phyloP scores from a whole-genome alignment of 2,329 filamentous ascomycete genomes.

The Colletotrichum somersetense region DNA sequence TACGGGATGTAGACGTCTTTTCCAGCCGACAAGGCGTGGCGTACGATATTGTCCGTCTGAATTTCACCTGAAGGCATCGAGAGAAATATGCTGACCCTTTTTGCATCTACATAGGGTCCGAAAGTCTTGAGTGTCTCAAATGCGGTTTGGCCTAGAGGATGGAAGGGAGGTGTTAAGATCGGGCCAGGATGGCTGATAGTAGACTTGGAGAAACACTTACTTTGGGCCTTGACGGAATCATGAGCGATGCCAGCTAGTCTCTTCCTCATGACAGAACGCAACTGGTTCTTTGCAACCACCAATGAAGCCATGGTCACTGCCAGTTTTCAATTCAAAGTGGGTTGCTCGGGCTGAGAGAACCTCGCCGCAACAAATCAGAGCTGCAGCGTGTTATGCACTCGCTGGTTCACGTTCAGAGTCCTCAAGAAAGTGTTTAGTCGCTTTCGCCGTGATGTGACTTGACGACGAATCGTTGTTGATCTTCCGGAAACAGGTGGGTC shows the following conservation, averaged over 20 bases:
- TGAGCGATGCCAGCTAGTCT: slow-evolving; percentile 71
- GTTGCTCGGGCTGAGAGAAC: not conserved
- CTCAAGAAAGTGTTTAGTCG: not conserved
- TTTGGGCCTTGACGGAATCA: slow-evolving; percentile 76
- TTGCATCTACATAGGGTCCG: slow-evolving; percentile 80
- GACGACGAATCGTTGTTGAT: not conserved
- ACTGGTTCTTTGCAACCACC: slow-evolving; percentile 78
- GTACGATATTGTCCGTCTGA: slow-evolving; percentile 85
- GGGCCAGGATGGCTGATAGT: too few species aligned
- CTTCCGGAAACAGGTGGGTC: not conserved
- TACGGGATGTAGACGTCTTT: slow-evolving; percentile 95
- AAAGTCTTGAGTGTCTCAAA: slow-evolving; percentile 75
- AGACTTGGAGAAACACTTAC: slow-evolving; percentile 62
- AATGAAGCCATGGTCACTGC: slow-evolving; percentile 65
- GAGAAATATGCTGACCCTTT: slow-evolving; percentile 85
- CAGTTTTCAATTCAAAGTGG: not conserved
- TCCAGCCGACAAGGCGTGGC: slow-evolving; percentile 79
- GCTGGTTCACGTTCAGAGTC: not conserved
- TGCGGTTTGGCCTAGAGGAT: slow-evolving; percentile 70
- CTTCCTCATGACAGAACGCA: slow-evolving; percentile 78
- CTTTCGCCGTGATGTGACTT: not conserved
- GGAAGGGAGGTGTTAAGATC: slow-evolving; percentile 17
- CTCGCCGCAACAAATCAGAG: too few species aligned
- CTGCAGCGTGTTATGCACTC: not conserved
- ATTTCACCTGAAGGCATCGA: slow-evolving; percentile 93